phyloP scores from a whole-genome alignment of 208 protist genomes.

The Trypanosoma rangeli region DNA sequence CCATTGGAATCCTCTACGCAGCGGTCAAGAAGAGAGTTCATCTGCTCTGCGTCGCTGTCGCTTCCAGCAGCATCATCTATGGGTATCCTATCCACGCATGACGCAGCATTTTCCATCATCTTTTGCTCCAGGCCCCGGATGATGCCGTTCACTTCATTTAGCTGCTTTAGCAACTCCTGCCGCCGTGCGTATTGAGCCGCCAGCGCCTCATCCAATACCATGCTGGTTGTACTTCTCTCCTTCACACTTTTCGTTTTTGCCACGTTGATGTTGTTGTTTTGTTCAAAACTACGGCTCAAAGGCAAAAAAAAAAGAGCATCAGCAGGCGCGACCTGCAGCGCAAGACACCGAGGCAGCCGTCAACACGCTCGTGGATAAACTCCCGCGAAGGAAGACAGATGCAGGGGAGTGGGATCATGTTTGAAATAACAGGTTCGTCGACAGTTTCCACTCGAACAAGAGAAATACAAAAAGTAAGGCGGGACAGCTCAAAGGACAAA shows the following conservation, averaged over 20 bases:
- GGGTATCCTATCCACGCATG: slow-evolving; percentile 20
- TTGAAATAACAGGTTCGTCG: no score
- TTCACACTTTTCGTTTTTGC: slow-evolving; percentile 2
- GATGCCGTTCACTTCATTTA: slow-evolving; percentile 70
- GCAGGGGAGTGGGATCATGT: no score
- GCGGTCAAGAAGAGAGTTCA: slow-evolving; percentile 45
- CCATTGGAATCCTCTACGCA: slow-evolving; percentile 65
- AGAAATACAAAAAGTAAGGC: no score
- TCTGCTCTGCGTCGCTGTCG: slow-evolving; percentile 51
- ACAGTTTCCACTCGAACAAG: no score
- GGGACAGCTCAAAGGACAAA: no score
- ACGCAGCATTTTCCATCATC: slow-evolving; percentile 41
- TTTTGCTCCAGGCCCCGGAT: slow-evolving; percentile 67
- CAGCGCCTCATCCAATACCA: slow-evolving; percentile 61
- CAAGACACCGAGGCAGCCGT: no score
- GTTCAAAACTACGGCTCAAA: no score
- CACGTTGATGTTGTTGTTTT: no score
- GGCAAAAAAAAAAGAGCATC: slow-evolving; percentile 13
- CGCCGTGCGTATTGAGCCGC: slow-evolving; percentile 71
- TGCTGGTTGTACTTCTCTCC: neutral
- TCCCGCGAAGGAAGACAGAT: no score
- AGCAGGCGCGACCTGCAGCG: slow-evolving; percentile 10
- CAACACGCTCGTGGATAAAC: no score
- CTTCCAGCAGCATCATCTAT: slow-evolving; percentile 35
- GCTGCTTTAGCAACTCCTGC: slow-evolving; percentile 75